Evolutionary conservation across 352 stramenopile species (phyloP).

Genomic region (Pythium phragmiticola): DNA sequence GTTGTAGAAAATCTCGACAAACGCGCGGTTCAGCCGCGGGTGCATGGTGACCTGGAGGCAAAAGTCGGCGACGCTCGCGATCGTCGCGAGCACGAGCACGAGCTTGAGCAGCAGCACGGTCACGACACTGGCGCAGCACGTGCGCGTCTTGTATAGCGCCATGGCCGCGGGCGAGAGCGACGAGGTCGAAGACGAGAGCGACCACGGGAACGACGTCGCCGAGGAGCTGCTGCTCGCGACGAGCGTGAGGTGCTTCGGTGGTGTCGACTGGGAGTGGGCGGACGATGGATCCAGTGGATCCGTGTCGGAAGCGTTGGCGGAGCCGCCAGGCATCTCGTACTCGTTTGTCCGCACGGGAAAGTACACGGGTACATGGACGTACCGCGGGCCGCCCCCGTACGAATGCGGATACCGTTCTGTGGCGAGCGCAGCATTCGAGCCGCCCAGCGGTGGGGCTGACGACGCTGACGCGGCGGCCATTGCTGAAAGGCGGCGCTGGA

Average conservation of each 20-base stretch:
- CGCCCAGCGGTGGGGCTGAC: background rate
- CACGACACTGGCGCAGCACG: slow-evolving; percentile 10
- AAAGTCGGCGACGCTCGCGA: slow-evolving; percentile 70
- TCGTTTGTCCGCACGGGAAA: slow-evolving; percentile 57
- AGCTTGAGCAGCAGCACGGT: slow-evolving; percentile 46
- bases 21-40: slow-evolving; percentile 59
- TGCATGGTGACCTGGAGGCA: slow-evolving; percentile 72
- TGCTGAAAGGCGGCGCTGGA: slow-evolving; percentile 19
- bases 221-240: slow-evolving; percentile 28
- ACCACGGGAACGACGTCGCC: slow-evolving; percentile 32
- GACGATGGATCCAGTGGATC: slow-evolving; percentile 14
- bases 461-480: slow-evolving; percentile 20
- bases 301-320: slow-evolving; percentile 18
- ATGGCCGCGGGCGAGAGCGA: slow-evolving; percentile 11
- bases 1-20: slow-evolving; percentile 66
- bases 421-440: slow-evolving; percentile 1
- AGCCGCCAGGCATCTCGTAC: slow-evolving; percentile 34
- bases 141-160: slow-evolving; percentile 15
- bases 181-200: slow-evolving; percentile 19
- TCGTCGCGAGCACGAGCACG: slow-evolving; percentile 49
- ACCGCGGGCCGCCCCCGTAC: slow-evolving; percentile 22
- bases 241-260: slow-evolving; percentile 54
- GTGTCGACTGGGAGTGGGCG: slow-evolving; percentile 23
- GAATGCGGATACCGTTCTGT: slow-evolving; percentile 27
- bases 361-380: slow-evolving; percentile 51